Percentiles rank a stretch among this genome's conserved stretches.
Evolutionary conservation across 352 stramenopile genomes (phyloP).

Genomic region (Phytophthora megakarya): DNA sequence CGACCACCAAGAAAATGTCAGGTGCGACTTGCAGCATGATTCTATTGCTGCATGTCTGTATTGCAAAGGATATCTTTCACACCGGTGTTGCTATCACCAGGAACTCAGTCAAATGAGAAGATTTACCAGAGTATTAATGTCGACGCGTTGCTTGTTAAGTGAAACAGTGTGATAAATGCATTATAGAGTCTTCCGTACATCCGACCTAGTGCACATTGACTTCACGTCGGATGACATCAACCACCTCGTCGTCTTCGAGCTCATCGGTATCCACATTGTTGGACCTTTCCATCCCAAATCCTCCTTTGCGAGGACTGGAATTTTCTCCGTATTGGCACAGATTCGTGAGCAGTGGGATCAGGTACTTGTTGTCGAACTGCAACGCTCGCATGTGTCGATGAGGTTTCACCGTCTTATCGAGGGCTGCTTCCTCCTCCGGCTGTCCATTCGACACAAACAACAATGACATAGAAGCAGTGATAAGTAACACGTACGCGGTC

Average conservation of each 20-base stretch:
- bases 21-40: not conserved
- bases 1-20: slow-evolving; percentile 6
- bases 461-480: slow-evolving; percentile 5
- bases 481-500: not conserved
- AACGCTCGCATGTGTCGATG: slow-evolving; percentile 83
- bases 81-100: not conserved
- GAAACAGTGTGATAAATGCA: slow-evolving; percentile 17
- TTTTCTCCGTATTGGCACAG: slow-evolving; percentile 59
- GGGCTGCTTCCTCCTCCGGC: slow-evolving; percentile 69
- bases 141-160: not conserved
- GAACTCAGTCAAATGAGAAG: not conserved
- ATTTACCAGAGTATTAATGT: not conserved
- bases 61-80: not conserved
- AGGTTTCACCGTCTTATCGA: slow-evolving; percentile 81
- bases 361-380: slow-evolving; percentile 88
- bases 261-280: slow-evolving; percentile 56
- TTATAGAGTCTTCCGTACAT: slow-evolving; percentile 1
- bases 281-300: slow-evolving; percentile 41
- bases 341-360: slow-evolving; percentile 82
- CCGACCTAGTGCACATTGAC: slow-evolving; percentile 51
- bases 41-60: not conserved
- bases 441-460: slow-evolving; percentile 35
- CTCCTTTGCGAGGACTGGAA: slow-evolving; percentile 36
- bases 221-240: slow-evolving; percentile 76
- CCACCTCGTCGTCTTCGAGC: slow-evolving; percentile 65